These are phyloP conservation scores for Colletotrichum incanum DNA, from an alignment of 2,329 filamentous ascomycete genomes.

Conservation along the genomic window DNA sequence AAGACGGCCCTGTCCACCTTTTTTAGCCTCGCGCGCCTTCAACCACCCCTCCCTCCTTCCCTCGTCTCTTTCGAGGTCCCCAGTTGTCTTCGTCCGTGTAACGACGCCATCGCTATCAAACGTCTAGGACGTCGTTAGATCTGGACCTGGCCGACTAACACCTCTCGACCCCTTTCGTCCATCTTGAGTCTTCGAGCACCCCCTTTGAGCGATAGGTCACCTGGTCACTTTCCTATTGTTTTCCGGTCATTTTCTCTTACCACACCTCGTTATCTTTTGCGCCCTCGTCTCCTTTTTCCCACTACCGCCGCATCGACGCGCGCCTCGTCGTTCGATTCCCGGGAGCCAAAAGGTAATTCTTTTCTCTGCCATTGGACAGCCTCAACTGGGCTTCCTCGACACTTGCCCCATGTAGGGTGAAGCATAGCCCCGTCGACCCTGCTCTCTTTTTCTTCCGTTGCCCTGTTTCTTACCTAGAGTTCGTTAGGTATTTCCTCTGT, in stretches of 20 bases:
- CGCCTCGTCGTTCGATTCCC: conserved; percentile 26
- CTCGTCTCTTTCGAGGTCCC: neutral
- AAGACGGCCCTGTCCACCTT: conserved; percentile 12
- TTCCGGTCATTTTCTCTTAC: conserved; percentile 25
- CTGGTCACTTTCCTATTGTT: conserved; percentile 15
- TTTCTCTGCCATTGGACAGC: conserved; percentile 20
- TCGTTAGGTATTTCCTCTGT: conserved; percentile 23
- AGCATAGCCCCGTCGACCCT: conserved; percentile 19
- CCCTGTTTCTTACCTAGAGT: conserved; percentile 1
- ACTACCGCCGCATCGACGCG: conserved; percentile 2
- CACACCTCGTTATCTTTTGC: conserved; percentile 9
- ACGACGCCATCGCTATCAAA: conserved; percentile 15
- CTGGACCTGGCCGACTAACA: conserved; percentile 26
- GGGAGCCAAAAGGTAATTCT: conserved; percentile 18
- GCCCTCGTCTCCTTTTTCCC: neutral
- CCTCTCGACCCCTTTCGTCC: neutral
- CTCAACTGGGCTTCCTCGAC: conserved; percentile 15
- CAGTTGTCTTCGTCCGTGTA: neutral
- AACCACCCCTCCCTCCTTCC: neutral
- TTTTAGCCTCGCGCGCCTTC: conserved; percentile 20
- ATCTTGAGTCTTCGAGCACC: neutral
- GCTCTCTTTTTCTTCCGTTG: neutral
- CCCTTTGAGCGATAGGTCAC: conserved; percentile 3
- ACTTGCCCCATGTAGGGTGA: conserved; percentile 18
- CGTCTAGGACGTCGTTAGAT: conserved; percentile 2